Evolutionary conservation across 2,329 filamentous ascomycete genomes (phyloP).

Genomic region (Xenosphaeropsis pyriputrescens): DNA sequence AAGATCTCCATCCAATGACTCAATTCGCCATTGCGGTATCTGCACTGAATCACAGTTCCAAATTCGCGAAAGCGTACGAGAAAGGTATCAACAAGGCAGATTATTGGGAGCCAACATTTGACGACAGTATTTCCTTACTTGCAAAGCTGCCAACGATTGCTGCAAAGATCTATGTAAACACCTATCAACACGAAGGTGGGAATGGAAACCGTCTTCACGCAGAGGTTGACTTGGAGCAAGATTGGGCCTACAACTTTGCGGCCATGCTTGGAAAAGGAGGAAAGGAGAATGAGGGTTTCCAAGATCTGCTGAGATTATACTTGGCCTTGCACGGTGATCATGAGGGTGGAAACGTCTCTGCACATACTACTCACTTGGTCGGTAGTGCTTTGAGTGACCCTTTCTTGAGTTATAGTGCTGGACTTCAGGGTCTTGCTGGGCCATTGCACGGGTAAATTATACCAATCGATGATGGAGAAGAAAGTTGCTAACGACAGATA

Average conservation of each 20-base stretch:
- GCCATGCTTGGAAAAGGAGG: conserved; percentile 87
- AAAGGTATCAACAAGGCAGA: conserved; percentile 84
- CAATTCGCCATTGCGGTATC: conserved; percentile 93
- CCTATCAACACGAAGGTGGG: conserved; percentile 40
- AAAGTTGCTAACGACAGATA: conserved; percentile 10
- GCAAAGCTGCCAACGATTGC: conserved; percentile 95
- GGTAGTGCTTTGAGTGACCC: conserved; percentile 89
- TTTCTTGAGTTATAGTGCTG: conserved; percentile 91
- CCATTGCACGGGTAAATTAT: conserved; percentile 59
- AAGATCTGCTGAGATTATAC: conserved; percentile 87
- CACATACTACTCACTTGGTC: conserved; percentile 87
- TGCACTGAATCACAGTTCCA: conserved; percentile 87
- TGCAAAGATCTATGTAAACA: conserved; percentile 93
- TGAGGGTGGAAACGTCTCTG: conserved; percentile 95
- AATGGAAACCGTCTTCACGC: conserved; percentile 65
- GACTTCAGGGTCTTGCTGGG: conserved; percentile 89
- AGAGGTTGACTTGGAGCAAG: conserved; percentile 67
- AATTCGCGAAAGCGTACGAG: conserved; percentile 89
- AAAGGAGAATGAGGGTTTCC: conserved; percentile 81
- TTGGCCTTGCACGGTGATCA: conserved; percentile 95
- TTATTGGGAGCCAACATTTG: conserved; percentile 97
- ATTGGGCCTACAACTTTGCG: conserved; percentile 98
- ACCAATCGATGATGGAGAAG: neutral
- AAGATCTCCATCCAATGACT: conserved; percentile 92
- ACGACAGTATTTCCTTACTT: conserved; percentile 84